Evolutionary conservation across 1,284 basidiomycete species (phyloP), one percentile per base, ranked within the genome.

Genomic region (Ustilago shanxiensis): DNA sequence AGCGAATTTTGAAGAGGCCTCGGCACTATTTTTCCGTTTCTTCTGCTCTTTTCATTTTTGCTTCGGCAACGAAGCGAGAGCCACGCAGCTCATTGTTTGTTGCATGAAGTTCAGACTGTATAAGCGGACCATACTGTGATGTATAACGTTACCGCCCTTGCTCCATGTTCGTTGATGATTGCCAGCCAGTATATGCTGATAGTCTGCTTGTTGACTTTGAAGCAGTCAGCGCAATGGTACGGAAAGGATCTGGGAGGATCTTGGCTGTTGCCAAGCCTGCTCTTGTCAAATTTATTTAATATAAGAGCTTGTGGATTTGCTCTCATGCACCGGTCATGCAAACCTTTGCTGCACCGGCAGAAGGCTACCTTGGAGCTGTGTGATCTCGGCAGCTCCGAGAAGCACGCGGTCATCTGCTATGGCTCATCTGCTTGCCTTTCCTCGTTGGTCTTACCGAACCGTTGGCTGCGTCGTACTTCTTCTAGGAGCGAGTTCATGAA

Each of bases 81-180:
- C 28, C 50, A 51, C 50, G 50, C 50, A 31, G 50, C 50, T 33
- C 16, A 7, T 29, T 51, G 50, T 51, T 51, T 51, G 50, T 51
- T 29, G 28, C 50, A 14, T 28, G 29, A 51, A 20, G 11, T n/a
- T n/a, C n/a, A n/a, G n/a, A n/a, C n/a, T n/a, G n/a, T n/a, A 33
- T 5, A 33, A 11, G 31, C 5, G 31, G 31, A 33, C 11, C 31
- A 11, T 33, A 33, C n/a, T n/a, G n/a, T n/a, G n/a, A n/a, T n/a
- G n/a, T n/a, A n/a, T n/a, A n/a, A n/a, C n/a, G n/a, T n/a, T 33
- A 11, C 31, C 31, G 31, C 31, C 31, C 31, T 33, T 33, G n/a
- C 31, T 33, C 31, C 20, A 49, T 22, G 7, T 13, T 22, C 24
- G n/a, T 41, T 33, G 31, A 33, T 11, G 31, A 11, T 33, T 33